phyloP scores from a whole-genome alignment of 371 early-diverging fungal species.

The Lichtheimia ramosa region DNA sequence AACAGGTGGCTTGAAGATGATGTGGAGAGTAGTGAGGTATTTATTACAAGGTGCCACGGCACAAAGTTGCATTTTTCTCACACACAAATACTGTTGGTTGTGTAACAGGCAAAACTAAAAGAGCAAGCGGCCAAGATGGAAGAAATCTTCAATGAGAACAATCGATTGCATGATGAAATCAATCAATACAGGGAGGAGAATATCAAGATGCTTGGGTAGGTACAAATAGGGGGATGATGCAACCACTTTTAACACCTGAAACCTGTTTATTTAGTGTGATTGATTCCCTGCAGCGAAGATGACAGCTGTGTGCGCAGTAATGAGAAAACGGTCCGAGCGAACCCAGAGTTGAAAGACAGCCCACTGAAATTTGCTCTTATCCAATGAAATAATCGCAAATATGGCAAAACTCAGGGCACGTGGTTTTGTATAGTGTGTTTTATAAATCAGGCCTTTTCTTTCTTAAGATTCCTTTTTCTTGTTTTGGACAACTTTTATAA shows the following conservation, averaged over 20 bases:
- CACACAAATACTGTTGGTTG: not conserved
- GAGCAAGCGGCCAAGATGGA: constrained; percentile 29
- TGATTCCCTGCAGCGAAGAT: not conserved
- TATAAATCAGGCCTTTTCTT: constrained; percentile 3
- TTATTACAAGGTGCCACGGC: not conserved
- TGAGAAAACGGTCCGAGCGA: too few species aligned
- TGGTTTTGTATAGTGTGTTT: too few species aligned
- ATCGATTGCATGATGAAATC: constrained; percentile 22
- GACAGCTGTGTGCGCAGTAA: not conserved
- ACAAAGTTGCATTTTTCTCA: not conserved
- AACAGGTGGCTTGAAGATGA: constrained; percentile 42
- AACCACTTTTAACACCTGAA: too few species aligned
- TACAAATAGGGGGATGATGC: not conserved
- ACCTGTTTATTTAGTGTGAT: not conserved
- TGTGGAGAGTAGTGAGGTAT: constrained; percentile 50
- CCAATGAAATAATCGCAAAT: too few species aligned
- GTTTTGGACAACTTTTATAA: constrained; percentile 8
- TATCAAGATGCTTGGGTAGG: constrained; percentile 49
- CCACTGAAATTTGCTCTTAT: too few species aligned
- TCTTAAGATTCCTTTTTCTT: constrained; percentile 13
- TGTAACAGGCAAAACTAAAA: constrained; percentile 33
- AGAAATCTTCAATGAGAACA: constrained; percentile 31
- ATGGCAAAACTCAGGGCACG: too few species aligned
- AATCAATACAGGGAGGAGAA: constrained; percentile 41
- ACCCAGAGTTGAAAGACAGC: too few species aligned